Percentiles rank a stretch among this genome's conserved stretches.
phyloP scores from a whole-genome alignment of 257 asterid species.

The Coffea canephora region DNA sequence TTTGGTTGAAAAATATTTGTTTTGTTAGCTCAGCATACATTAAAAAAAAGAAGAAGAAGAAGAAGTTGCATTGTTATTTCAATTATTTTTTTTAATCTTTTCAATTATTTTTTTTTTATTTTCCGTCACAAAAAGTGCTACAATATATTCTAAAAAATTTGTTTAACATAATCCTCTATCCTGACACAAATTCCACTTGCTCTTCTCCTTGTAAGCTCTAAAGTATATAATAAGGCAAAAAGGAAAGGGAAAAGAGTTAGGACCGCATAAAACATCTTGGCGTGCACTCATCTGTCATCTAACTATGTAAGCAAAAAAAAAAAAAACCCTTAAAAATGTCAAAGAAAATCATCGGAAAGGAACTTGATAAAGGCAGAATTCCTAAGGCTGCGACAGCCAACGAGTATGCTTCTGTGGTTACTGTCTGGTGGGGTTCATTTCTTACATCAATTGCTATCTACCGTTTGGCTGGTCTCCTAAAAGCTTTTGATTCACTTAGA shows the following conservation, averaged over 20 bases:
- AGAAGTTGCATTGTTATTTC: no score
- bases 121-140: no score
- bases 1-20: background rate
- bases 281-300: background rate
- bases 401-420: background rate
- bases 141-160: no score
- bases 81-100: no score
- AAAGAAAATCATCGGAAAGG: background rate
- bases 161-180: no score
- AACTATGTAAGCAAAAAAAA: background rate
- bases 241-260: background rate
- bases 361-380: background rate
- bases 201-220: no score
- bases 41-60: no score
- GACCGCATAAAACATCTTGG: background rate
- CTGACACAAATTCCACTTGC: no score
- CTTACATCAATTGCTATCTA: background rate
- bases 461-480: background rate
- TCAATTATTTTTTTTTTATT: no score
- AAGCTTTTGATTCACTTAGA: background rate
- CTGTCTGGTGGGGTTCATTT: background rate
- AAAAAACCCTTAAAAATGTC: background rate
- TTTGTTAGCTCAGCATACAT: no score
- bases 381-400: background rate
- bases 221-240: background rate